Base-by-base conservation (phyloP, 257 asterid genomes). In the Euphrasia confusa region DNA sequence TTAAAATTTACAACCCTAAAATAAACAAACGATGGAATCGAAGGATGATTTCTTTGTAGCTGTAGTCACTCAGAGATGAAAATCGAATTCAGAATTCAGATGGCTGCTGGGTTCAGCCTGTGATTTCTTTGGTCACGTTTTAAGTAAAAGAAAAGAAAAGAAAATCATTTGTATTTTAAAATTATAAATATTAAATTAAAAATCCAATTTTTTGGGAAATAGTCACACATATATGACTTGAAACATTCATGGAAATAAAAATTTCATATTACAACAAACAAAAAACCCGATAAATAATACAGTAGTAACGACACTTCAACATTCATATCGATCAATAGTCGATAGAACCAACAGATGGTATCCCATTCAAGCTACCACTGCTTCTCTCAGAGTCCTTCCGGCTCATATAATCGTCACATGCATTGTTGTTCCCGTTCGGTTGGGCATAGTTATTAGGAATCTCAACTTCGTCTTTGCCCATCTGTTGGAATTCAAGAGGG, bases 401-500 rank as follows among this genome's bases (percentile, higher is more conserved):
- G 66, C 68, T 72, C 53, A 71, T 56, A 17, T 76, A 78, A 32
- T 78, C 85, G 26, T 80, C 95, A 13, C 81, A 80, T 64, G 69
- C 74, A 53, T 71, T 74, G 56, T 69, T 74, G 79, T 68, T 71
- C 32, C 49, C 70, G 54, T 58, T 58, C 5, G 73, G 10, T 26
- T 79, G 72, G 69, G 42, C 81, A 4, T 13, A 45, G 0, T 83
- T 54, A 65, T 73, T 80, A 5, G 94, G 90, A 70, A 84, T 93
- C 71, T 79, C 77, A 33, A 84, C 80, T 52, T 92, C 90, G 4
- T 79, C 92, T 80, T 84, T 91, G 52, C 93, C 94, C 97, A 91
- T 86, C 69, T 91, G 98, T 68, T 88, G 97, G 80, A 88, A 94
- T 76, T 91, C 95, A 12, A 61, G 75, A 4, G 98, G 95, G 54